A percentile compares a stretch with the other conserved stretches of the same genome.
Conservation (phyloP, 78 protist genomes). For the Dictyostelium brefeldianum region DNA sequence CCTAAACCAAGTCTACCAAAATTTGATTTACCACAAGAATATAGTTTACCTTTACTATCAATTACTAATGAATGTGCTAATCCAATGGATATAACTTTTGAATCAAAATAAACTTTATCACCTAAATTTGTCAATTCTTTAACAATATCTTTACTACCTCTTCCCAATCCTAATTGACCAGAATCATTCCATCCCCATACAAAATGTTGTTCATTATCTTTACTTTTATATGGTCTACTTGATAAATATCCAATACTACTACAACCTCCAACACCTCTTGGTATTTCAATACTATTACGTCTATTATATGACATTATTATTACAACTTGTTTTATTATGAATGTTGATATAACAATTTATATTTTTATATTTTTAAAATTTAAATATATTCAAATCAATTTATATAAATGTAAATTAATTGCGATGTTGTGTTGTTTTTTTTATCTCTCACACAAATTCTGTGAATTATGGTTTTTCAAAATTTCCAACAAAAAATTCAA, state of each 20-base stretch:
- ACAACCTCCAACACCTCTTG: too few relatives aligned
- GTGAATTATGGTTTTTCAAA: too few relatives aligned
- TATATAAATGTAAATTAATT: too few relatives aligned
- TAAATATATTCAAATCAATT: too few relatives aligned
- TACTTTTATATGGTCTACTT: background rate
- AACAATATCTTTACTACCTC: background rate
- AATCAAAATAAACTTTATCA: background rate
- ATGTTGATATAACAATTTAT: too few relatives aligned
- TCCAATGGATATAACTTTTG: constrained; percentile 27
- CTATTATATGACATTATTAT: too few relatives aligned
- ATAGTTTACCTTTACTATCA: constrained; percentile 5
- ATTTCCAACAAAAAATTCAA: too few relatives aligned
- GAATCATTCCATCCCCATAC: constrained; percentile 72
- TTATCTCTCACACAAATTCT: too few relatives aligned
- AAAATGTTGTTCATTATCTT: constrained; percentile 24
- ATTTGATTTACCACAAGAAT: constrained; percentile 31
- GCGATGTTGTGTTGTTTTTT: too few relatives aligned
- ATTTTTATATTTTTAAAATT: too few relatives aligned
- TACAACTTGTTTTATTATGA: too few relatives aligned
- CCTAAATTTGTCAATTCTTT: background rate
- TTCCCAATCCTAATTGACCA: constrained; percentile 23
- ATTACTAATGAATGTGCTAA: constrained; percentile 42
- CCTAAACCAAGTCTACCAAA: constrained; percentile 44
- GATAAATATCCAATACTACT: background rate
- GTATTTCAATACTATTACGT: too few relatives aligned